Base-by-base conservation (phyloP, 129 eudicot genomes). In the Apium graveolens region DNA sequence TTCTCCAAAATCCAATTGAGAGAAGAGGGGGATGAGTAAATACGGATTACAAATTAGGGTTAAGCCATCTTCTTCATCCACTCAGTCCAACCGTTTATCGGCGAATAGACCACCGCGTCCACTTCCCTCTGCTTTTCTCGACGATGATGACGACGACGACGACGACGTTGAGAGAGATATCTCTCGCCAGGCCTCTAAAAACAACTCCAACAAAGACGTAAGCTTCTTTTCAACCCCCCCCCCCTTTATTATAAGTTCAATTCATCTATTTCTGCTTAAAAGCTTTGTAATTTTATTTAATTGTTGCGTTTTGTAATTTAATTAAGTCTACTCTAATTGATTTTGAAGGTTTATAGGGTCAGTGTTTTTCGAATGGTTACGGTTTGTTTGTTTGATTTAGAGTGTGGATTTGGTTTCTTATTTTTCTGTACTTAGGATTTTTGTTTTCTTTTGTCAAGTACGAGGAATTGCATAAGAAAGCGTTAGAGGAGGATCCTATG, bases 391-490 rank as follows among this genome's bases (percentile, higher is more conserved):
- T 60, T 48, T 18, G n/a, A 2, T 26, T 5, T 70, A 3, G 13
- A 4, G 21, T 20, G 12, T 49, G 8, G 17, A 39, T 0, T 70
- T 5, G 29, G 32, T 62, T 72, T n/a, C 5, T 57, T 34, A 57
- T 70, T 71, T 34, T 38, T 35, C 2, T 35, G 37, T 35, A 35
- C 37, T 35, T 35, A 35, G 1, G 37, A 35, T 1, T 35, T 35
- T 35, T 35, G 3, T 35, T 35, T n/a, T 45, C 62, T 75, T 80
- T 66, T 63, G 51, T 75, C 7, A 39, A 95, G 98, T 81, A 90
- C 75, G 97, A 95, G 84, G 97, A 95, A 84, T 97, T 90, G 87
- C 96, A 95, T 81, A 91, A 91, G 85, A 91, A 95, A 80, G 94
- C 97, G 9, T 81, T 95, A 78, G 96, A 88, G 80, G 98, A 95